Percentiles rank a stretch among this genome's conserved stretches.
Conservation (phyloP, 805 yeast genomes). For the Hyphopichia homilentoma region DNA sequence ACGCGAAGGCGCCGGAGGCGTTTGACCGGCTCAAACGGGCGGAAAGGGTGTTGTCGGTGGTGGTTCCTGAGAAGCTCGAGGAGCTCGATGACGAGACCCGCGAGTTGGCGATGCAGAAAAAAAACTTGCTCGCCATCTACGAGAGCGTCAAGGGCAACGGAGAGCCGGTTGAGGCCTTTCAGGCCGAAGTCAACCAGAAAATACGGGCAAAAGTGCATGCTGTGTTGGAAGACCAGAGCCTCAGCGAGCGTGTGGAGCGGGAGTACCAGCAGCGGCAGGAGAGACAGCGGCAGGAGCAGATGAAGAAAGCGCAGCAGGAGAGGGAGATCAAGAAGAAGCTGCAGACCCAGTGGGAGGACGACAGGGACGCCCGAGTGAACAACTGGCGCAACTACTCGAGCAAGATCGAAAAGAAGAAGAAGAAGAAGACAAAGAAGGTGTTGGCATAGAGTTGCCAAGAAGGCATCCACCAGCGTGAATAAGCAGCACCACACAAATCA, state of each 20-base stretch:
- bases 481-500: too few relatives aligned
- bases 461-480: conserved; percentile 2
- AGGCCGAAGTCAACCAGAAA: conserved; percentile 24
- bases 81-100: conserved; percentile 3
- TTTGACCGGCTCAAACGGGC: conserved; percentile 60
- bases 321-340: conserved; percentile 39
- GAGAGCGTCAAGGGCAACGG: conserved; percentile 12
- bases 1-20: conserved; percentile 59
- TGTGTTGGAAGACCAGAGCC: conserved; percentile 37
- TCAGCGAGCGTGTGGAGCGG: conserved; percentile 24
- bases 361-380: conserved; percentile 52
- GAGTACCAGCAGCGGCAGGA: conserved; percentile 25
- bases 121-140: conserved; percentile 27
- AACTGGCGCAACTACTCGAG: conserved; percentile 55
- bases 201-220: conserved; percentile 39
- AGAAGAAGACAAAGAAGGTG: conserved; percentile 40
- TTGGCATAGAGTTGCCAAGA: conserved; percentile 31
- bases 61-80: conserved; percentile 7
- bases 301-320: conserved; percentile 33
- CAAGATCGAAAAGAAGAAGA: conserved; percentile 44
- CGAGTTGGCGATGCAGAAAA: conserved; percentile 11
- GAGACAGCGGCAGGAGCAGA: conserved; percentile 17
- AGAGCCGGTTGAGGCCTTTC: conserved; percentile 15
- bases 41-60: conserved; percentile 28
- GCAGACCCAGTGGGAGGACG: conserved; percentile 57